Conservation (phyloP, 2,329 filamentous ascomycete genomes). For the Colletotrichum sojae region DNA sequence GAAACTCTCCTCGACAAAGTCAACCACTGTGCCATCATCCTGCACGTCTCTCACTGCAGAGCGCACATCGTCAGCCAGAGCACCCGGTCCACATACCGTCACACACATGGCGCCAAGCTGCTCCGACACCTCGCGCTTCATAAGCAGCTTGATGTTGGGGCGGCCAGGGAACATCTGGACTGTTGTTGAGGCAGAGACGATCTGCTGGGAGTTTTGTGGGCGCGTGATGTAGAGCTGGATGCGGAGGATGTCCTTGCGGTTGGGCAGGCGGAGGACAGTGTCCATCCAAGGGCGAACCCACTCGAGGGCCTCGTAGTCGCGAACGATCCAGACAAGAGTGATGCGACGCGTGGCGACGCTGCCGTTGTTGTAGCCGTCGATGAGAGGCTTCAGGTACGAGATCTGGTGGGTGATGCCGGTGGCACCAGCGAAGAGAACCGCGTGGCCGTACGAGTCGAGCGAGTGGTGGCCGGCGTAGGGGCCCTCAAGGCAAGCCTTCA, state of each 20-base stretch:
- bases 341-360: slow-evolving; percentile 86
- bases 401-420: slow-evolving; percentile 97
- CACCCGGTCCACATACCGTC: slow-evolving; percentile 82
- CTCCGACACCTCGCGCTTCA: slow-evolving; percentile 84
- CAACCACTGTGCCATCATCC: slow-evolving; percentile 73
- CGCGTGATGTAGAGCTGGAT: slow-evolving; percentile 93
- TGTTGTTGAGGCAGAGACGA: slow-evolving; percentile 80
- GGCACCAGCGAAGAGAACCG: slow-evolving; percentile 90
- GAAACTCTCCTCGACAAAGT: slow-evolving; percentile 85
- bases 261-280: slow-evolving; percentile 80
- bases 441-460: slow-evolving; percentile 92
- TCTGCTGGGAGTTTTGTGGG: slow-evolving; percentile 86
- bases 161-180: slow-evolving; percentile 95
- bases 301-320: slow-evolving; percentile 88
- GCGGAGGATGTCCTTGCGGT: slow-evolving; percentile 84
- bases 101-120: slow-evolving; percentile 92
- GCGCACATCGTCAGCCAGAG: slow-evolving; percentile 82
- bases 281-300: slow-evolving; percentile 94
- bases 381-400: slow-evolving; percentile 84
- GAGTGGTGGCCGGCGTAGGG: slow-evolving; percentile 89
- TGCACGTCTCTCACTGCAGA: slow-evolving; percentile 75
- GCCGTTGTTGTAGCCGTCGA: slow-evolving; percentile 76
- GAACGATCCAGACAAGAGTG: slow-evolving; percentile 92
- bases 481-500: slow-evolving; percentile 86
- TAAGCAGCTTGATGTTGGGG: slow-evolving; percentile 84